Evolutionary conservation across 768 basidiomycete genomes (phyloP).

Genomic region (Tulasnella calospora): DNA sequence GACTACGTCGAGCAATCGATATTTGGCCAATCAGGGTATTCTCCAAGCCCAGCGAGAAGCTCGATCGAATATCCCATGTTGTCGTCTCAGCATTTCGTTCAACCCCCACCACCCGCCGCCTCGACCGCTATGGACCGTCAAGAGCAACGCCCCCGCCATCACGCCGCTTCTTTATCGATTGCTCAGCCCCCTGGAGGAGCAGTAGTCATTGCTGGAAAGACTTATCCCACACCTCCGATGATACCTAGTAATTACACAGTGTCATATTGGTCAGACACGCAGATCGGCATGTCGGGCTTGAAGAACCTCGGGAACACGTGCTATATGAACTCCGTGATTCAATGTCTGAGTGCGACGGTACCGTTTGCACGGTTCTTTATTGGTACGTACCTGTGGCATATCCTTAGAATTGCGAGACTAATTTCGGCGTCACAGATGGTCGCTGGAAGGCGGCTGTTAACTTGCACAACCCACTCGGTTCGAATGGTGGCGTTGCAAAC

Average conservation of each 20-base stretch:
- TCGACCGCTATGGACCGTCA: slow-evolving; percentile 66
- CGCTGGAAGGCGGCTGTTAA: slow-evolving; percentile 82
- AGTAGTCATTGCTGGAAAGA: slow-evolving; percentile 36
- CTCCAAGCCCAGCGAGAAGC: slow-evolving; percentile 38
- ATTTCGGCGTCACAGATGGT: slow-evolving; percentile 48
- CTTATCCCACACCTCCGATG: slow-evolving; percentile 42
- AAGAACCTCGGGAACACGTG: slow-evolving; percentile 97
- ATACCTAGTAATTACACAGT: slow-evolving; percentile 77
- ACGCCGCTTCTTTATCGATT: slow-evolving; percentile 22
- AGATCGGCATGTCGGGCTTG: slow-evolving; percentile 75
- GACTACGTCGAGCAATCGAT: slow-evolving; percentile 79
- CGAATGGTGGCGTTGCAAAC: slow-evolving; percentile 72
- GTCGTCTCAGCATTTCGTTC: slow-evolving; percentile 52
- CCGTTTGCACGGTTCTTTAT: slow-evolving; percentile 92
- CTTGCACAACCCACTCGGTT: slow-evolving; percentile 76
- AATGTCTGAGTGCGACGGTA: slow-evolving; percentile 90
- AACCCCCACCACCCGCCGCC: slow-evolving; percentile 77
- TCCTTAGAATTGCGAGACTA: neutral
- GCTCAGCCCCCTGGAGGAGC: slow-evolving; percentile 36
- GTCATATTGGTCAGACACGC: slow-evolving; percentile 74
- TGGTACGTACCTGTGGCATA: slow-evolving; percentile 46
- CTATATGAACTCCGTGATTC: slow-evolving; percentile 98
- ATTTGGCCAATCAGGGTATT: slow-evolving; percentile 41
- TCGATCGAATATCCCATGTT: slow-evolving; percentile 81
- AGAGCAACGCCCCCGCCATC: slow-evolving; percentile 51